These are phyloP conservation scores for Neurospora pannonica DNA, from an alignment of 495 filamentous ascomycete genomes.

Conservation along the genomic window DNA sequence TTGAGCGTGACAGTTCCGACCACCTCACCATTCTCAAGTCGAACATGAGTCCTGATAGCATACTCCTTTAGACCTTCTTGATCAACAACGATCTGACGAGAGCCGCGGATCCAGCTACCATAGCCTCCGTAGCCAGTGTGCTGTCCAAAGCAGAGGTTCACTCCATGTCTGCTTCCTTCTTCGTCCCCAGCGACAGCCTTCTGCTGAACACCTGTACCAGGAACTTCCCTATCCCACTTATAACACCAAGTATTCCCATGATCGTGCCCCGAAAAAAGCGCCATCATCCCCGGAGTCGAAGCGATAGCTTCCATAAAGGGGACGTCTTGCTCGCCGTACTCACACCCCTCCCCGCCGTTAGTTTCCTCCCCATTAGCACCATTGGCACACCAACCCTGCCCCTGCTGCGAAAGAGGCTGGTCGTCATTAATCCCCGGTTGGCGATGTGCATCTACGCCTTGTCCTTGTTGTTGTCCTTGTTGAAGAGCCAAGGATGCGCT, in stretches of 20 bases:
- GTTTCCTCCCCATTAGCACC: conserved; percentile 30
- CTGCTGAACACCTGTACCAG: conserved; percentile 26
- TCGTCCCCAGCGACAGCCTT: conserved; percentile 1
- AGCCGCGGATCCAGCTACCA: conserved; percentile 51
- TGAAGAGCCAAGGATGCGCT: conserved; percentile 48
- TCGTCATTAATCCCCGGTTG: conserved; percentile 64
- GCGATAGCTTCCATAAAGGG: conserved; percentile 57
- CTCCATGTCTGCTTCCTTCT: not conserved
- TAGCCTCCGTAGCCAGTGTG: conserved; percentile 68
- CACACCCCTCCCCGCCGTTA: conserved; percentile 28
- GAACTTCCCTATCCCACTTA: conserved; percentile 29
- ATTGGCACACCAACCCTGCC: conserved; percentile 36
- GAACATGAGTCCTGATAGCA: conserved; percentile 53
- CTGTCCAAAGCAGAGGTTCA: conserved; percentile 58
- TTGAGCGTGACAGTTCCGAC: conserved; percentile 55
- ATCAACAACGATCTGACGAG: conserved; percentile 47
- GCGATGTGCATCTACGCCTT: conserved; percentile 23
- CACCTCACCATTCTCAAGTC: conserved; percentile 50
- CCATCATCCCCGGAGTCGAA: conserved; percentile 47
- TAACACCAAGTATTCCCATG: conserved; percentile 61
- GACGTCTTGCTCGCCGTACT: conserved; percentile 46
- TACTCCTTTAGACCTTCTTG: conserved; percentile 24
- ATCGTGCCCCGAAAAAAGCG: conserved; percentile 60
- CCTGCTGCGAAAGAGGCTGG: conserved; percentile 38
- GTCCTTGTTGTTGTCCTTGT: conserved; percentile 10